phyloP scores from a whole-genome alignment of 176 grass and related monocot genomes.

The Cocos nucifera region DNA sequence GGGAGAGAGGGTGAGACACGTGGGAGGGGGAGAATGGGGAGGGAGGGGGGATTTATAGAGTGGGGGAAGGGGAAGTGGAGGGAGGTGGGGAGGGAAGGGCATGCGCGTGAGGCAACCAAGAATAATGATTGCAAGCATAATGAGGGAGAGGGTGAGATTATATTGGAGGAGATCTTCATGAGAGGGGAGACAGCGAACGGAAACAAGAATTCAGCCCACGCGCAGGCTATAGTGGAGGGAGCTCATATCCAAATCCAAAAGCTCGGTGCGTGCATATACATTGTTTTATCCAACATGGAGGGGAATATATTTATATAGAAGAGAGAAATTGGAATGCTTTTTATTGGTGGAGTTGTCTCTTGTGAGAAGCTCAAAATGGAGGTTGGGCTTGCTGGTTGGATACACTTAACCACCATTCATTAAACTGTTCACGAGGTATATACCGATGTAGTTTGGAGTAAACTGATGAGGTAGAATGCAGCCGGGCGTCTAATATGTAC shows the following conservation, averaged over 20 bases:
- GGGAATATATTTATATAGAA: too few species aligned
- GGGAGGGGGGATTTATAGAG: slow-evolving; percentile 3
- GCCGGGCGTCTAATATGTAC: too few species aligned
- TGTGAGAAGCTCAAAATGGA: too few species aligned
- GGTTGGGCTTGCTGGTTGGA: too few species aligned
- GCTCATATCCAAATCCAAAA: slow-evolving; percentile 4
- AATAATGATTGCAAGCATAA: slow-evolving; percentile 31
- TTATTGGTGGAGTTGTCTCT: too few species aligned
- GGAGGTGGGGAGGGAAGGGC: background rate
- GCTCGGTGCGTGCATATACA: too few species aligned
- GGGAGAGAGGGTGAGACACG: background rate
- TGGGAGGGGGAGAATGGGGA: background rate
- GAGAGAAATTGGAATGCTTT: too few species aligned
- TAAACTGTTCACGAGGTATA: too few species aligned
- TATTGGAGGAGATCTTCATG: slow-evolving; percentile 8
- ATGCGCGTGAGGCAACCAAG: slow-evolving; percentile 25
- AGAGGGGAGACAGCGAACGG: slow-evolving; percentile 1
- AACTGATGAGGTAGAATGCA: too few species aligned
- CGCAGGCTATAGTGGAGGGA: slow-evolving; percentile 4
- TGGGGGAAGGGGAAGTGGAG: background rate
- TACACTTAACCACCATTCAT: too few species aligned
- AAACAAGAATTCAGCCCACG: slow-evolving; percentile 8
- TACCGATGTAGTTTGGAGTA: too few species aligned
- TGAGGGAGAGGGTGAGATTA: background rate
- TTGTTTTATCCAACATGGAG: too few species aligned